phyloP scores from a whole-genome alignment of 2,329 filamentous ascomycete genomes.

The Arachnopeziza araneosa region DNA sequence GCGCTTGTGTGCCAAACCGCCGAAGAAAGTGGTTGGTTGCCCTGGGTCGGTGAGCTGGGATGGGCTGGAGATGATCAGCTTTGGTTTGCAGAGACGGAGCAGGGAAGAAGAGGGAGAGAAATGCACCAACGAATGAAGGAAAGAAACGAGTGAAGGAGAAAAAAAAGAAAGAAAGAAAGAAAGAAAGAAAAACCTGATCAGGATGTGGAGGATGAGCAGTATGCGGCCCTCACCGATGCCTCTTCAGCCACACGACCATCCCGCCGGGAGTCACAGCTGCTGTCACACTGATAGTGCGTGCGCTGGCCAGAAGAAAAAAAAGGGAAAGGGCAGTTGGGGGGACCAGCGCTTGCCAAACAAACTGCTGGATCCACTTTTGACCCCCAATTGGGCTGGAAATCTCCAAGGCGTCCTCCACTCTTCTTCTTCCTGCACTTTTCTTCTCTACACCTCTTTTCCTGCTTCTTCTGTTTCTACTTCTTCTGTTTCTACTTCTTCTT shows the following conservation, averaged over 20 bases:
- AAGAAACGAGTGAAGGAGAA: no score
- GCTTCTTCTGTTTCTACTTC: no score
- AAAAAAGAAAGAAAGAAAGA: no score
- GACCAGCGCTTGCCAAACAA: neutral
- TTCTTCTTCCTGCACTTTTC: neutral
- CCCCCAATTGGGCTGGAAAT: neutral
- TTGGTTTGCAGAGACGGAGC: no score
- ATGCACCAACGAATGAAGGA: no score
- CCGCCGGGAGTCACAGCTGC: neutral
- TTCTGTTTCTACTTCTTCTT: neutral
- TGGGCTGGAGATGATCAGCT: no score
- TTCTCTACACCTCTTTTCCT: no score
- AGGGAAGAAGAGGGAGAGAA: no score
- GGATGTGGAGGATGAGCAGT: neutral
- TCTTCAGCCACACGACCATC: neutral
- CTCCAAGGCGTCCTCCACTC: neutral
- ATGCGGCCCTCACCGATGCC: neutral
- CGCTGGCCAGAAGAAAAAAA: neutral
- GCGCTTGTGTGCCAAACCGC: neutral
- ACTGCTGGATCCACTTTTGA: neutral
- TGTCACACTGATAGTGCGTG: neutral
- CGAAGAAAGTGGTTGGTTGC: neutral
- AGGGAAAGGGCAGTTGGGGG: neutral
- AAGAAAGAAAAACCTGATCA: no score
- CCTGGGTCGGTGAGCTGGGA: no score